Percentiles rank a stretch among this genome's conserved stretches.
Conservation (phyloP, 2,329 filamentous ascomycete genomes). For the Gnomoniopsis smithogilvyi region DNA sequence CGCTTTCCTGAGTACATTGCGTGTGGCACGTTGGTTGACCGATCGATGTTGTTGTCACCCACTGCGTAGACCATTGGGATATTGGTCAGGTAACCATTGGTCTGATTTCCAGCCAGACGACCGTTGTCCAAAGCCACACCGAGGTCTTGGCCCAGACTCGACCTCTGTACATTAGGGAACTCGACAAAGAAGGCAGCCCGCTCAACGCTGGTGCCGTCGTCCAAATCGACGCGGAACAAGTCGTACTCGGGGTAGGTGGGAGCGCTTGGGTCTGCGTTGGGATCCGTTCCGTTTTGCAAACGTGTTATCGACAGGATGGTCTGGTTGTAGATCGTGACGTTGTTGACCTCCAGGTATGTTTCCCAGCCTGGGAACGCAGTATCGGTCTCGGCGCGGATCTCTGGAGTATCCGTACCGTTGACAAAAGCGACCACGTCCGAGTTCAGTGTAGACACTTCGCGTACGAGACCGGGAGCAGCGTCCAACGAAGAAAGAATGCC, state of each 20-base stretch:
- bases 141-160: conserved; percentile 41
- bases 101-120: conserved; percentile 39
- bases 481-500: conserved; percentile 48
- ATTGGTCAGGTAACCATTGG: conserved; percentile 47
- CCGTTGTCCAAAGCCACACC: conserved; percentile 43
- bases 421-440: conserved; percentile 53
- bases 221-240: conserved; percentile 52
- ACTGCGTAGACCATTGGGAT: conserved; percentile 53
- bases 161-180: conserved; percentile 45
- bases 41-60: conserved; percentile 58
- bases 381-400: conserved; percentile 35
- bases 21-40: conserved; percentile 59
- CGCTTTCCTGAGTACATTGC: conserved; percentile 58
- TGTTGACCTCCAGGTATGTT: conserved; percentile 45
- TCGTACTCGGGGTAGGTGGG: conserved; percentile 48
- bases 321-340: conserved; percentile 53
- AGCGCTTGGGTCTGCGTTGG: conserved; percentile 35
- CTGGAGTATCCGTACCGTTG: conserved; percentile 55
- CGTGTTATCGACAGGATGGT: conserved; percentile 48
- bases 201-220: conserved; percentile 39
- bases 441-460: conserved; percentile 54
- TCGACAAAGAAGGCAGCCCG: conserved; percentile 51
- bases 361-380: conserved; percentile 43
- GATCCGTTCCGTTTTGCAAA: conserved; percentile 36
- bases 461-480: conserved; percentile 40